Percentiles rank a stretch among this genome's conserved stretches.
Evolutionary conservation across 768 basidiomycete species (phyloP).

Genomic region (Leucocoprinus sp.): DNA sequence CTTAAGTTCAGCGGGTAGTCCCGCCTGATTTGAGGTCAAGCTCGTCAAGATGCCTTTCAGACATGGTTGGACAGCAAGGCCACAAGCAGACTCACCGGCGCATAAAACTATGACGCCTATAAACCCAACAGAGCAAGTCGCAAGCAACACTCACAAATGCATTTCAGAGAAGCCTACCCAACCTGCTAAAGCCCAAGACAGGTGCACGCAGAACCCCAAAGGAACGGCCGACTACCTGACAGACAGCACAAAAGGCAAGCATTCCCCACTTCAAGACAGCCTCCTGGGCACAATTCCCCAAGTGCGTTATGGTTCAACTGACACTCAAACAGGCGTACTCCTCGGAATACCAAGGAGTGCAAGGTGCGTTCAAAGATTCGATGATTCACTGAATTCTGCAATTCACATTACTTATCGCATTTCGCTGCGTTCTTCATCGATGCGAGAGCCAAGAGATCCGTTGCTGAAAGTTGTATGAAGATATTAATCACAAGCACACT

Average conservation of each 20-base stretch:
- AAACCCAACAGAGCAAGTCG: no score
- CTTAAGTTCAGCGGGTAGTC: slow-evolving; percentile 84
- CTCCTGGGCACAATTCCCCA: slow-evolving; percentile 21
- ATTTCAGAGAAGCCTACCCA: slow-evolving; percentile 36
- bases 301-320: slow-evolving; percentile 45
- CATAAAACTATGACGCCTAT: slow-evolving; percentile 49
- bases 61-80: slow-evolving; percentile 14
- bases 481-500: not conserved
- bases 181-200: no score
- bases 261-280: no score
- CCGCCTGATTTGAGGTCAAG: slow-evolving; percentile 74
- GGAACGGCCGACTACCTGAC: no score
- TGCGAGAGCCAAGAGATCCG: slow-evolving; percentile 73
- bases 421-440: slow-evolving; percentile 78
- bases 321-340: slow-evolving; percentile 76
- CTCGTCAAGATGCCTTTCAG: slow-evolving; percentile 24
- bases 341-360: slow-evolving; percentile 68
- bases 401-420: slow-evolving; percentile 80
- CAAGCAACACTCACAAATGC: slow-evolving; percentile 31
- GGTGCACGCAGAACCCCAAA: no score
- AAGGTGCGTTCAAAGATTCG: slow-evolving; percentile 80
- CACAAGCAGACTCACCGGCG: slow-evolving; percentile 20
- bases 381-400: slow-evolving; percentile 79
- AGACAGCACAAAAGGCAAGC: no score
- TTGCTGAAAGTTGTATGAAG: slow-evolving; percentile 38